Evolutionary conservation across 257 asterid species (phyloP), one percentile per base, ranked within the genome.

Genomic region (Fraxinus cuspidata): DNA sequence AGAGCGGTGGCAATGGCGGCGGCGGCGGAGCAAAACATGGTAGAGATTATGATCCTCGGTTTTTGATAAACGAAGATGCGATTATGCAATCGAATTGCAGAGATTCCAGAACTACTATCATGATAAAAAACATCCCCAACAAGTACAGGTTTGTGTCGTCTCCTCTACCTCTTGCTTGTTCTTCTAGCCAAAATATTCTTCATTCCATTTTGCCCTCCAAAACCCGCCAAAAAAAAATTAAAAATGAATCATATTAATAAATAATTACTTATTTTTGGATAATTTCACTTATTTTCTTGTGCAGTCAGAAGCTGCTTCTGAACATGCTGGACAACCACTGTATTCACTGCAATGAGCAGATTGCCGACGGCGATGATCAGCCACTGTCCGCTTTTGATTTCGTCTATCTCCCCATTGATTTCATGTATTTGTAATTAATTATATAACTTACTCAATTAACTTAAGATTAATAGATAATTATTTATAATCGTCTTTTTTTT

Each of bases 281-380:
- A 25, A 81, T 21, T 79, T 71, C 77, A 74, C 80, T 56, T 77
- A 72, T 74, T 49, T 19, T 23, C 42, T 64, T 82, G 75, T 84
- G 79, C 90, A 96, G 99, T 83, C 99, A 93, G 93, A 92, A 93
- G 91, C 87, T 96, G 75, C 74, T 96, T 81, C 90, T 96, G 86
- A 96, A 93, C 94, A 89, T 93, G 99, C 89, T 96, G 87, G 99
- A 96, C 90, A 93, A 89, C 88, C 99, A 93, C 96, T 96, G 99
- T 78, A 88, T 93, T 38, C 93, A 89, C 94, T 90, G 97, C 88
- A 96, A 93, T 77, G 98, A 96, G 85, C 99, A 88, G 92, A 85
- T 96, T 63, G 86, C 84, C 82, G 88, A 80, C 83, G 97, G 88
- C 84, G 94, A 90, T 56, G 90, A 87, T 72, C 94, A 83, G 87